Percentiles rank a stretch among this genome's conserved stretches.
phyloP scores from a whole-genome alignment of 2,329 filamentous ascomycete species.

The Elsinoe australis region DNA sequence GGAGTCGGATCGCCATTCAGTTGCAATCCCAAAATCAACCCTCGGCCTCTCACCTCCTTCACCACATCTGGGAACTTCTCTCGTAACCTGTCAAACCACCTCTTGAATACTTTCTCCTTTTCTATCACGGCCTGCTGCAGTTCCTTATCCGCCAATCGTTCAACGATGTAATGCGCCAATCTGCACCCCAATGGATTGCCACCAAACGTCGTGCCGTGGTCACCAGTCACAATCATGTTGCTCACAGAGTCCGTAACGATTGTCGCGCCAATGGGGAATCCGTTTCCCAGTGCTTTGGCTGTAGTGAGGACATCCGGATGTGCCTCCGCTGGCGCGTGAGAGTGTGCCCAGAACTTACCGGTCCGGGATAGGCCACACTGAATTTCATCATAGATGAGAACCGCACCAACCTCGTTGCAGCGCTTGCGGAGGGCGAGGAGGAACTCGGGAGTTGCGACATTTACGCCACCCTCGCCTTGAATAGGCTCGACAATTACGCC shows the following conservation, averaged over 20 bases:
- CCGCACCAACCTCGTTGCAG: conserved; percentile 77
- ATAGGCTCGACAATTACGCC: conserved; percentile 96
- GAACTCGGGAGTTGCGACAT: conserved; percentile 75
- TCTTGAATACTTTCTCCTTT: conserved; percentile 56
- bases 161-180: conserved; percentile 78
- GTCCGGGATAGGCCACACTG: conserved; percentile 88
- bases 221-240: conserved; percentile 62
- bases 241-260: conserved; percentile 60
- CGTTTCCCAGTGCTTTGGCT: conserved; percentile 93
- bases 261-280: conserved; percentile 87
- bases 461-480: conserved; percentile 91
- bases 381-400: conserved; percentile 94
- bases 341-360: conserved; percentile 84
- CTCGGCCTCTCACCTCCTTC: conserved; percentile 70
- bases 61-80: conserved; percentile 62
- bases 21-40: conserved; percentile 81
- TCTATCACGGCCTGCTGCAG: conserved; percentile 62
- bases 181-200: conserved; percentile 82
- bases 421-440: conserved; percentile 72
- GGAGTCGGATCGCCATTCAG: conserved; percentile 62
- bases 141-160: conserved; percentile 60
- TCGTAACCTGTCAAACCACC: conserved; percentile 51
- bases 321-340: conserved; percentile 62
- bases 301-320: conserved; percentile 92
- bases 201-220: conserved; percentile 91